Evolutionary conservation across 345 rosid species (phyloP).

Genomic region (Acer campestre): DNA sequence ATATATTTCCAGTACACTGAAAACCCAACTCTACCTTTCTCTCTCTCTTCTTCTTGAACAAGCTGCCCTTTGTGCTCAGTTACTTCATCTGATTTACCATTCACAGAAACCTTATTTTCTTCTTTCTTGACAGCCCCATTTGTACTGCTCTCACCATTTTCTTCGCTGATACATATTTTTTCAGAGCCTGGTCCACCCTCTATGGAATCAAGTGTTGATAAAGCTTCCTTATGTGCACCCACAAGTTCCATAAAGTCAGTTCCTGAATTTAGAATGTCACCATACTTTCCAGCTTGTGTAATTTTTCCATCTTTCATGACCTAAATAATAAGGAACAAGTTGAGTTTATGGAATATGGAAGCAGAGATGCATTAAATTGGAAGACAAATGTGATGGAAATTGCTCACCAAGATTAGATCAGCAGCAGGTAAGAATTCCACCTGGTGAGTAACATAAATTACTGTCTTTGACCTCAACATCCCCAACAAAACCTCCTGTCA

Average conservation of each 20-base stretch:
- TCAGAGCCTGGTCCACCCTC: conserved; percentile 34
- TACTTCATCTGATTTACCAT: conserved; percentile 38
- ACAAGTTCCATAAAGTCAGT: conserved; percentile 78
- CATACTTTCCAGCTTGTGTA: conserved; percentile 68
- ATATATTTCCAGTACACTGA: conserved; percentile 68
- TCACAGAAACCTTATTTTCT: conserved; percentile 29
- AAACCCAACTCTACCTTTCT: conserved; percentile 79
- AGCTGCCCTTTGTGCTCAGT: conserved; percentile 60
- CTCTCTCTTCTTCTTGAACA: conserved; percentile 86
- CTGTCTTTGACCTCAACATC: conserved; percentile 52
- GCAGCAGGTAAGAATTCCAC: conserved; percentile 80
- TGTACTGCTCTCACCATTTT: conserved; percentile 12
- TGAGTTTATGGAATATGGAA: not conserved
- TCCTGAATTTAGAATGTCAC: conserved; percentile 59
- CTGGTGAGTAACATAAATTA: conserved; percentile 86
- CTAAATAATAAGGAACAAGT: conserved; percentile 30
- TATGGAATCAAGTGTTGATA: conserved; percentile 48
- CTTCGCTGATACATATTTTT: conserved; percentile 23
- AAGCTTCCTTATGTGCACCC: conserved; percentile 70
- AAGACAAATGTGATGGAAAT: conserved; percentile 8
- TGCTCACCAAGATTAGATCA: conserved; percentile 70
- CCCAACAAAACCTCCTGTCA: conserved; percentile 67
- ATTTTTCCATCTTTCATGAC: conserved; percentile 87
- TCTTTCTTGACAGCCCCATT: conserved; percentile 22
- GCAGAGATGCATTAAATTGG: not conserved